Evolutionary conservation across 2,329 filamentous ascomycete species (phyloP), one percentile per base, ranked within the genome.

Genomic region (Parafenestella ontariensis): DNA sequence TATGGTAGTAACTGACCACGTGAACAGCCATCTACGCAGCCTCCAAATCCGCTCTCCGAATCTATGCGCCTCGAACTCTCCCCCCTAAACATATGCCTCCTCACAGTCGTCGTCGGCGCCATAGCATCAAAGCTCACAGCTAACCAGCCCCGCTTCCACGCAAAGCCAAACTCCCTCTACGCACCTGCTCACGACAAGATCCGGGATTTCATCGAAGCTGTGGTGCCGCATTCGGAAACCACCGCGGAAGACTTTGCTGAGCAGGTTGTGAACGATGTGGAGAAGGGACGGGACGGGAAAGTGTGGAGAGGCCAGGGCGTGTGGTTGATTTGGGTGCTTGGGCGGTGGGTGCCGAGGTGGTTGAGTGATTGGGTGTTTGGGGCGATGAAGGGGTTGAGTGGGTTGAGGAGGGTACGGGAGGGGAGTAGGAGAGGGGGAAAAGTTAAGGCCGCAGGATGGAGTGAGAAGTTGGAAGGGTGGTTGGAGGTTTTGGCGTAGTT

Each of bases 21-120:
- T n/a, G n/a, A 9, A 26, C 15, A 59, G 61, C 47, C 15, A 34
- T 52, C 10, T 76, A 76, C 58, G 61, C 67, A 7, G 69, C 71
- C 6, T 73, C 70, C 50, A 77, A 77, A 59, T 72, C 74, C 3
- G 72, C 73, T 4, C 61, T 46, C 49, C 26, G 64, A 66, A 40
- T 52, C 23, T 11, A 46, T 61, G 40, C 56, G 64, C 15, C 52
- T 65, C 13, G 62, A 67, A 50, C 36, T 68, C 17, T 52, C 52
- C 11, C 62, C 65, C 1, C 43, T 68, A 4, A 54, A 48, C 7
- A 55, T 67, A 18, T 49, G 52, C 9, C 59, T 66, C 10, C n/a
- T 68, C 11, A 59, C 61, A 1, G 31, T 67, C 26, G 42, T 63
- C 0, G 48, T 61, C 1, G 61, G 58, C 7, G 43, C 31, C 4